Percentiles rank a stretch among this genome's conserved stretches.
phyloP scores from a whole-genome alignment of 2,329 filamentous ascomycete genomes.

The Phaeophleospora eucalypticola region DNA sequence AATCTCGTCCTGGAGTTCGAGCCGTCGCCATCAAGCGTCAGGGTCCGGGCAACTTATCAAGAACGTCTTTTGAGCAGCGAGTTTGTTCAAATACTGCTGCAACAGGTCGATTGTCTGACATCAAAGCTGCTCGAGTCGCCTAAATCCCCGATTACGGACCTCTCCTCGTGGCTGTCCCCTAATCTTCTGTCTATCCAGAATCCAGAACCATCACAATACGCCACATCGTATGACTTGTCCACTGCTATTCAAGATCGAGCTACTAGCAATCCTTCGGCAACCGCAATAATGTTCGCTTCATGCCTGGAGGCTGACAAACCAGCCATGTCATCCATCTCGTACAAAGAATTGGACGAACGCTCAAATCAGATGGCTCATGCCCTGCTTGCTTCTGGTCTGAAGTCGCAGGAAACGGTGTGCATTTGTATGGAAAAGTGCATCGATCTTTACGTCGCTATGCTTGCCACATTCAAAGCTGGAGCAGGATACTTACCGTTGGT shows the following conservation, averaged over 20 bases:
- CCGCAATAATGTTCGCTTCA: conserved; percentile 63
- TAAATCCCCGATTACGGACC: conserved; percentile 32
- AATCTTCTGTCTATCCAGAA: conserved; percentile 40
- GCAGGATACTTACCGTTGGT: conserved; percentile 77
- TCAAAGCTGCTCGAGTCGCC: conserved; percentile 40
- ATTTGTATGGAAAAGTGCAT: conserved; percentile 72
- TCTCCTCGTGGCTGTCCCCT: conserved; percentile 27
- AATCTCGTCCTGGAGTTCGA: conserved; percentile 72
- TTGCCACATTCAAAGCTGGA: conserved; percentile 70
- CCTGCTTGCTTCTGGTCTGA: conserved; percentile 47
- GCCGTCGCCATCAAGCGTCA: conserved; percentile 50
- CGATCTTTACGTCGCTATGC: conserved; percentile 66
- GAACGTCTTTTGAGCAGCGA: conserved; percentile 49
- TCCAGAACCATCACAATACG: conserved; percentile 28
- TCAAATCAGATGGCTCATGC: conserved; percentile 62
- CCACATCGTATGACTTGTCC: conserved; percentile 33
- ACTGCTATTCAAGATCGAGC: conserved; percentile 54
- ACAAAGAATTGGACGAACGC: conserved; percentile 57
- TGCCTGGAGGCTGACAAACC: conserved; percentile 40
- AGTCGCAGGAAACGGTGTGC: conserved; percentile 59
- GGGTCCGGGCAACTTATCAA: conserved; percentile 54
- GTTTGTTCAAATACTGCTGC: conserved; percentile 55
- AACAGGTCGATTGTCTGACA: conserved; percentile 58
- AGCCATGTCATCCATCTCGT: conserved; percentile 53
- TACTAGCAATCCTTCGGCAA: conserved; percentile 44